Percentiles rank a stretch among this genome's conserved stretches.
phyloP scores from a whole-genome alignment of 202 grass and related monocot genomes.

The Musa balbisiana region DNA sequence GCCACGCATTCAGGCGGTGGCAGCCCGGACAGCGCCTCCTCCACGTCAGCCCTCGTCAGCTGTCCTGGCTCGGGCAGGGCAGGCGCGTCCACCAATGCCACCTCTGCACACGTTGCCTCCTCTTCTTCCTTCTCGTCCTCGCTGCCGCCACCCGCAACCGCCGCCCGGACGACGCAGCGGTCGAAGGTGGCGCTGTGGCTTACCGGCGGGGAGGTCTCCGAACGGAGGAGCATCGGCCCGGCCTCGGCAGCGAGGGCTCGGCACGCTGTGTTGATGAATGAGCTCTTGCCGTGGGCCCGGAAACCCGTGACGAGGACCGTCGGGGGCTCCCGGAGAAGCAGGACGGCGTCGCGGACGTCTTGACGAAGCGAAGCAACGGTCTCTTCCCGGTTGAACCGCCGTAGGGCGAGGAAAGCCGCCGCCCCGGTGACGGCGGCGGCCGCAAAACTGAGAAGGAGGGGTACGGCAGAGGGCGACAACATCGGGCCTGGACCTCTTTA shows the following conservation, averaged over 20 bases:
- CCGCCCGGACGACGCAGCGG: constrained; percentile 29
- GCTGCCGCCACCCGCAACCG: constrained; percentile 17
- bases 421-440: constrained; percentile 44
- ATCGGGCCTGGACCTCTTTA: constrained; percentile 14
- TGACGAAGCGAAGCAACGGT: constrained; percentile 48
- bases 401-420: constrained; percentile 38
- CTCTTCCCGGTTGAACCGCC: constrained; percentile 34
- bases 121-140: constrained; percentile 29
- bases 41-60: constrained; percentile 35
- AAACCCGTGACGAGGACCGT: constrained; percentile 55
- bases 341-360: constrained; percentile 32
- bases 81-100: constrained; percentile 60
- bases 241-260: constrained; percentile 67
- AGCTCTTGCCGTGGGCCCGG: constrained; percentile 81
- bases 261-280: constrained; percentile 84
- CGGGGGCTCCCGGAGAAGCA: constrained; percentile 25
- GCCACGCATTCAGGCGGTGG: constrained; percentile 59
- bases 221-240: constrained; percentile 72
- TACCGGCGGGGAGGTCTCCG: constrained; percentile 60
- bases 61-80: constrained; percentile 40
- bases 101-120: neutral
- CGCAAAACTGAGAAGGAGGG: constrained; percentile 59
- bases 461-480: constrained; percentile 32
- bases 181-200: constrained; percentile 23
- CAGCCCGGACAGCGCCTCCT: constrained; percentile 18